These are phyloP conservation scores for Floccularia luteovirens DNA, from an alignment of 768 basidiomycete genomes.

Conservation along the genomic window DNA sequence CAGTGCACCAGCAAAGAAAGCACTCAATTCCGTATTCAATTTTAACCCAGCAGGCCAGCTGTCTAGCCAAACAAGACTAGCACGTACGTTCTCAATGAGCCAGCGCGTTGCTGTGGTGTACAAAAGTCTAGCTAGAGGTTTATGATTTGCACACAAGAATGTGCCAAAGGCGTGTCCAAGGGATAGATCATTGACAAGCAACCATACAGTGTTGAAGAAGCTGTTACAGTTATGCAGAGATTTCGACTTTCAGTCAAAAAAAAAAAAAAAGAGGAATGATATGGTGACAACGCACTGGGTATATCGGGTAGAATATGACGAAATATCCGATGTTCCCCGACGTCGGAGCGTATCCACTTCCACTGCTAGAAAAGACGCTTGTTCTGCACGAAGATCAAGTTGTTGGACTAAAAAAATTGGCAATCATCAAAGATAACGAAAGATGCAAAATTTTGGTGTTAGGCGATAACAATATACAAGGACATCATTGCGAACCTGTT, in stretches of 20 bases:
- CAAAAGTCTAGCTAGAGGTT: slow-evolving; percentile 32
- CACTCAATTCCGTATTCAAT: slow-evolving; percentile 90
- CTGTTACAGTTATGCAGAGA: slow-evolving; percentile 29
- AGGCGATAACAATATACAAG: too few species aligned
- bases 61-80: slow-evolving; percentile 74
- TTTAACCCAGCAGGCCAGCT: slow-evolving; percentile 96
- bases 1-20: slow-evolving; percentile 72
- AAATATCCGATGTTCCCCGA: slow-evolving; percentile 24
- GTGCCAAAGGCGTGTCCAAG: slow-evolving; percentile 69
- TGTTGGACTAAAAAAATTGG: slow-evolving; percentile 49
- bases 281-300: slow-evolving; percentile 42
- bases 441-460: too few species aligned
- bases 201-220: slow-evolving; percentile 90
- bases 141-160: slow-evolving; percentile 63
- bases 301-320: slow-evolving; percentile 48
- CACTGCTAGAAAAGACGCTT: slow-evolving; percentile 33
- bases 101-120: too few species aligned
- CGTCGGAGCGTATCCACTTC: slow-evolving; percentile 31
- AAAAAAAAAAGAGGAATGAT: too few species aligned
- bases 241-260: too few species aligned
- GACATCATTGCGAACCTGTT: slow-evolving; percentile 29
- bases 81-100: slow-evolving; percentile 41
- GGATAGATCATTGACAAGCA: slow-evolving; percentile 85
- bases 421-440: too few species aligned
- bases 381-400: slow-evolving; percentile 47